A percentile compares a stretch with the other conserved stretches of the same genome.
Conservation (phyloP, 805 yeast species). For the Komagataella ulmi region DNA sequence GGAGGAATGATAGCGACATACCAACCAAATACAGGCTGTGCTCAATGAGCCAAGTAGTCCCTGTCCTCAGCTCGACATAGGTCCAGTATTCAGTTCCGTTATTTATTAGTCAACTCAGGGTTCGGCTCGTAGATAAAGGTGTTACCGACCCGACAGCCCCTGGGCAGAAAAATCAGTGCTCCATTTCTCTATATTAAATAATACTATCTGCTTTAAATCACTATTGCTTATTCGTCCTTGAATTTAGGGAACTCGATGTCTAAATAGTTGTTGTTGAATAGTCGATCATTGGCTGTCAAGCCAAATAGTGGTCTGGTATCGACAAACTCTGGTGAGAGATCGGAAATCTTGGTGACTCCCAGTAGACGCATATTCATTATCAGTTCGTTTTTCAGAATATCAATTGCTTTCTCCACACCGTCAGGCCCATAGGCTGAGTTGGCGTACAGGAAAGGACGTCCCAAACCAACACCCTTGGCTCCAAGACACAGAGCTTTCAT, state of each 20-base stretch:
- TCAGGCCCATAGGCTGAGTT: conserved; percentile 49
- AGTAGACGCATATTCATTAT: conserved; percentile 68
- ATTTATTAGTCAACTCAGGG: too few relatives aligned
- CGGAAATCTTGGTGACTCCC: conserved; percentile 51
- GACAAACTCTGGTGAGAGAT: conserved; percentile 46
- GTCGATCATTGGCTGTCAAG: conserved; percentile 16
- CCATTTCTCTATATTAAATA: too few relatives aligned
- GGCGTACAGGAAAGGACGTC: conserved; percentile 55
- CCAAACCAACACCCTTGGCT: conserved; percentile 60
- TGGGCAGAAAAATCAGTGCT: too few relatives aligned
- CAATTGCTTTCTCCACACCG: conserved; percentile 48
- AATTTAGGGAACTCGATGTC: conserved; percentile 17
- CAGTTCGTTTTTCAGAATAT: conserved; percentile 55
- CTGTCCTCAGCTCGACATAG: too few relatives aligned
- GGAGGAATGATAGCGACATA: not conserved
- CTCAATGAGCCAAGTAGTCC: too few relatives aligned
- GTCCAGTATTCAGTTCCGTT: too few relatives aligned
- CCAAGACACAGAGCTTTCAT: conserved; percentile 57
- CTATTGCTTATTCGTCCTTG: conserved; percentile 10
- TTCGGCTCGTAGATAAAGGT: too few relatives aligned
- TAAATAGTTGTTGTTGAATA: conserved; percentile 15
- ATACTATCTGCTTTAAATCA: too few relatives aligned
- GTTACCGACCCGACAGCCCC: too few relatives aligned
- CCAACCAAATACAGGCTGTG: too few relatives aligned
- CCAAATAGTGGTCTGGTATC: conserved; percentile 31